Base-by-base conservation (phyloP, 805 yeast species). In the Ogataea pini region DNA sequence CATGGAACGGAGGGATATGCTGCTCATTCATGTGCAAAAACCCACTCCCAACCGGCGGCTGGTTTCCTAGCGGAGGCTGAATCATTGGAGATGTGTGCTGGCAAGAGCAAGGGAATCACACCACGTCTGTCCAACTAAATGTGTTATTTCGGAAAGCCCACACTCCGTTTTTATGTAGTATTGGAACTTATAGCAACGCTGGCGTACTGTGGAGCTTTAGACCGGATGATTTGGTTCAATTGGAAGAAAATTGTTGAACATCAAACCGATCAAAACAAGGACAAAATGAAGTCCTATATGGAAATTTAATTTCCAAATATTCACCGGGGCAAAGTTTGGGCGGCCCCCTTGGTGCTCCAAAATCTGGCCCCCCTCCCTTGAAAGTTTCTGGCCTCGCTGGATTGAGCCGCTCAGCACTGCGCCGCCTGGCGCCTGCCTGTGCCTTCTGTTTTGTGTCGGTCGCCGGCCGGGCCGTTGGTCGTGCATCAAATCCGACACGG, bases 31-130 rank as follows among this genome's bases (percentile, higher is more conserved):
- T 13, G 18, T 37, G 42, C n/a, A 27, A n/a, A 27, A 39, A 27
- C 33, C 42, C 42, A 39, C 17, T 27, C 22, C 17, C 25, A 28
- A 36, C 29, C 29, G 40, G 40, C 25, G 37, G 25, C 9, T 24
- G 33, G 36, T 28, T 29, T 39, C 36, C 43, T n/a, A 39, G 36
- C 43, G 43, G 43, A 41, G 44, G 44, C 20, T 41, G 44, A 29
- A 41, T 41, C 44, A 41, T 41, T 17, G 28, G 13, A 19, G n/a
- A 14, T 39, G 41, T 39, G 42, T 27, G 42, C 33, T 39, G 42
- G 42, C 42, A 18, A 25, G 32, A 39, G 37, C 24, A 18, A 18
- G 37, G 7, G 9, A 19, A 22, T 25, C 33, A 17, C 42, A 38
- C 34, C 42, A 39, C 25, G 31, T 25, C 28, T 39, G 25, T 27